Evolutionary conservation across 2,329 filamentous ascomycete genomes (phyloP), one percentile per base, ranked within the genome.

Genomic region (Stagonosporopsis vannaccii): DNA sequence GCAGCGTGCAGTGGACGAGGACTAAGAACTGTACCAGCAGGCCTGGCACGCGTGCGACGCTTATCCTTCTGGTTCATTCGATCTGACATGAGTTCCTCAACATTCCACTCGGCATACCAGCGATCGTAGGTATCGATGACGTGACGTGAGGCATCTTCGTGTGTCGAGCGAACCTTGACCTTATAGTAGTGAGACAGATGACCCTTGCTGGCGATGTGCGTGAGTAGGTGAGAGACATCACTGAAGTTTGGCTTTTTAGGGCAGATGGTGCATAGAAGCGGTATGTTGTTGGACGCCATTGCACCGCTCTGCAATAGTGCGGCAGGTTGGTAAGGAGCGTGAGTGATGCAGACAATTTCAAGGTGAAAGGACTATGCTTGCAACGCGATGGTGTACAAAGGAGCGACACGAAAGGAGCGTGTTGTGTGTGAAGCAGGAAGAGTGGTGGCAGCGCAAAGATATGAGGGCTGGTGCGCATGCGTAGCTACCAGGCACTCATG

Each of bases 121-220:
- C 80, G 78, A 52, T 96, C 87, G 70, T 92, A 97, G 40, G 82
- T 78, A 32, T 86, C 82, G 40, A 96, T 80, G 28, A 84, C 75
- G 11, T 83, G 74, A 22, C 83, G 81, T n/a, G 89, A 87, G n/a
- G 79, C 78, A n/a, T 82, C 75, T 58, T 96, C 90, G 41, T 85
- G 82, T 50, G 86, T 84, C 51, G 88, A 85, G 54, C 85, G 86
- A 63, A 97, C 85, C 67, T 91, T 88, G 48, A 92, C 83, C 69
- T 91, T 92, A 79, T 93, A 96, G 68, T 91, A 87, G 72, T 91
- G 85, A 57, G 92, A 88, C 30, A 97, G 81, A 74, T 98, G 94
- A n/a, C 90, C 90, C 74, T 97, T 97, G 62, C 93, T 97, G 57
- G 90, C 87, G 60, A 97, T 86, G 72, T 98, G 94, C 12, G 94